A percentile compares a stretch with the other conserved stretches of the same genome.
phyloP scores from a whole-genome alignment of 2,329 filamentous ascomycete genomes.

The Dothidotthia symphoricarpi region DNA sequence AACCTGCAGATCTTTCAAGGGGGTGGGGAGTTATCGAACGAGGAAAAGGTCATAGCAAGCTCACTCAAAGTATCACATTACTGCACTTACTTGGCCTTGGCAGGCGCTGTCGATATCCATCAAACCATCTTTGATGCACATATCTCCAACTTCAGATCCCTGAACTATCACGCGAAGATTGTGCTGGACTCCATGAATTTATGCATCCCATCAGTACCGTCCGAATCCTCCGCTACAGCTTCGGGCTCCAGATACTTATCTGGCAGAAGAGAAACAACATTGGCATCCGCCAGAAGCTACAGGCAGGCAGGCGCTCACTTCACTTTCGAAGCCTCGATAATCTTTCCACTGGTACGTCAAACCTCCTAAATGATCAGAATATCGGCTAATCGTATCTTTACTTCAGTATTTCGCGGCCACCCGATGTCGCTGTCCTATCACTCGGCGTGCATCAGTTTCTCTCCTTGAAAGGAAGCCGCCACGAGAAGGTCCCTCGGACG shows the following conservation, averaged over 20 bases:
- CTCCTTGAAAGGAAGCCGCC: conserved; percentile 13
- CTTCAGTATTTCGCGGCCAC: conserved; percentile 5
- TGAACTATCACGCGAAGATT: conserved; percentile 16
- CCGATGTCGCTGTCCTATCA: conserved; percentile 18
- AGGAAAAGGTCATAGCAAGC: conserved; percentile 14
- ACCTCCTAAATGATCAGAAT: no score
- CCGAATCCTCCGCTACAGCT: no score
- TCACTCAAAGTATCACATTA: conserved; percentile 17
- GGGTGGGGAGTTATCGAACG: conserved; percentile 4
- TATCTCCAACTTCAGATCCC: conserved; percentile 14
- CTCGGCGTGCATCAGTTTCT: conserved; percentile 16
- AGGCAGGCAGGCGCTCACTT: conserved; percentile 10
- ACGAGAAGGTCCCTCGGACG: conserved; percentile 23
- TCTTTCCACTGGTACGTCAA: conserved; percentile 6
- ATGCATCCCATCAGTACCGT: not conserved
- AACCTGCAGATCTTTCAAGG: conserved; percentile 7
- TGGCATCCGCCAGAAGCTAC: not conserved
- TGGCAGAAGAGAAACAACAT: no score
- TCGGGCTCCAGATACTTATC: no score
- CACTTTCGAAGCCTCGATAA: conserved; percentile 11
- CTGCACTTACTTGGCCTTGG: conserved; percentile 8
- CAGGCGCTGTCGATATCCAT: conserved; percentile 10
- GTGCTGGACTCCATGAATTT: conserved; percentile 17
- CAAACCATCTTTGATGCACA: conserved; percentile 17
- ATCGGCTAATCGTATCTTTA: no score